A percentile compares a stretch with the other conserved stretches of the same genome.
Evolutionary conservation across 2,329 filamentous ascomycete genomes (phyloP).

Genomic region (Neocucurbitaria cava): DNA sequence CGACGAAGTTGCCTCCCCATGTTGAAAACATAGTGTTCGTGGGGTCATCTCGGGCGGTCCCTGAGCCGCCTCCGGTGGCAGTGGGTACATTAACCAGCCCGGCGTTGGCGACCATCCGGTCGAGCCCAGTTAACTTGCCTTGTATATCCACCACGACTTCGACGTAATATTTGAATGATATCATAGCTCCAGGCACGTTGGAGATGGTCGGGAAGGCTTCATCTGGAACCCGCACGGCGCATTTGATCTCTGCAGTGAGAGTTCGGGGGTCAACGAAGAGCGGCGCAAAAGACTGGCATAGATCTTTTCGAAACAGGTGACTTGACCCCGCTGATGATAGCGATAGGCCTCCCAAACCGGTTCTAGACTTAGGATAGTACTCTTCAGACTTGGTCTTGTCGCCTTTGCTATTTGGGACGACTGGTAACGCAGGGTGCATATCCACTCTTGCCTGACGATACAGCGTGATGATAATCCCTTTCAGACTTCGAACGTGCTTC

Average conservation of each 20-base stretch:
- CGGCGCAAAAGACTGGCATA: conserved; percentile 86
- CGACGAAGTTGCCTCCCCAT: conserved; percentile 75
- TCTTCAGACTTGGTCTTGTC: conserved; percentile 79
- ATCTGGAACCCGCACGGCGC: conserved; percentile 84
- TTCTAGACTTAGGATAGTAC: conserved; percentile 85
- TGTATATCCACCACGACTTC: conserved; percentile 94
- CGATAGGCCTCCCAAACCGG: conserved; percentile 84
- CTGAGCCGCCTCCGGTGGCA: conserved; percentile 51
- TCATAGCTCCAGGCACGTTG: conserved; percentile 89
- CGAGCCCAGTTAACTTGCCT: conserved; percentile 80
- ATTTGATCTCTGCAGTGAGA: conserved; percentile 79
- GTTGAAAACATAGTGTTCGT: conserved; percentile 58
- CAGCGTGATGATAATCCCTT: conserved; percentile 90
- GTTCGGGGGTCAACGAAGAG: conserved; percentile 85
- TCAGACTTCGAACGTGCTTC: conserved; percentile 87
- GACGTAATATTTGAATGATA: conserved; percentile 91
- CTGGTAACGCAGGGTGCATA: conserved; percentile 70
- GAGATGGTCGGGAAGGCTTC: conserved; percentile 92
- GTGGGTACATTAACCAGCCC: conserved; percentile 58
- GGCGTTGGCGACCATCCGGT: conserved; percentile 66
- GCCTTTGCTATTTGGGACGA: conserved; percentile 68
- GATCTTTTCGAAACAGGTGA: conserved; percentile 93
- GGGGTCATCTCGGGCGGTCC: conserved; percentile 42
- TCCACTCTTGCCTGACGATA: conserved; percentile 93
- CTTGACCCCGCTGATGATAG: conserved; percentile 85